phyloP scores from a whole-genome alignment of 2,329 filamentous ascomycete genomes.

The Diaporthe humulicola region DNA sequence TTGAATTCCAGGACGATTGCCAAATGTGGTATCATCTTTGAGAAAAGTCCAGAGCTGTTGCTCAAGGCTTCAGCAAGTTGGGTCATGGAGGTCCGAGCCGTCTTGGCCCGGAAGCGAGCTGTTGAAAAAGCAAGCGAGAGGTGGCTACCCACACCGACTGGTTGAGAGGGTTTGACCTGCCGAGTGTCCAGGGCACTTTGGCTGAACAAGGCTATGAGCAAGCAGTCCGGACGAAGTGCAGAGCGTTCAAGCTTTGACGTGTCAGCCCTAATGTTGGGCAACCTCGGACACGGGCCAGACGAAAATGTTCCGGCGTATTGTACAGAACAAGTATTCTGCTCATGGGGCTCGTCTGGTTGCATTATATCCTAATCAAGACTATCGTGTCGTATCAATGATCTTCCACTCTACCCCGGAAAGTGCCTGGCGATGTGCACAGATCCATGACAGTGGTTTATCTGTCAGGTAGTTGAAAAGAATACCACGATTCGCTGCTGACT shows the following conservation, averaged over 20 bases:
- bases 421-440: neutral
- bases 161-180: neutral
- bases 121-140: conserved; percentile 14
- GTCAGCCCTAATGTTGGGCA: conserved; percentile 35
- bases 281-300: conserved; percentile 33
- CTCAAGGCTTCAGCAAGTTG: conserved; percentile 11
- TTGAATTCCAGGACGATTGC: neutral
- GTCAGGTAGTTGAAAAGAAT: neutral
- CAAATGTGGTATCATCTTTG: neutral
- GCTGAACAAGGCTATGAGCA: conserved; percentile 2
- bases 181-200: neutral
- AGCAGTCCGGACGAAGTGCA: conserved; percentile 5
- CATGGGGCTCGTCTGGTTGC: neutral
- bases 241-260: conserved; percentile 17
- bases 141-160: neutral
- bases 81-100: conserved; percentile 1
- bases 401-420: neutral
- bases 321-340: neutral
- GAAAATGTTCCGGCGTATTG: conserved; percentile 26
- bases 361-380: conserved; percentile 4
- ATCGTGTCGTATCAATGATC: conserved; percentile 29
- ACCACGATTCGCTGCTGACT: neutral
- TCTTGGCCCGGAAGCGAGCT: conserved; percentile 14
- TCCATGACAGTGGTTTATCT: neutral
- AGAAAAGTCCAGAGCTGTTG: neutral